These are phyloP conservation scores for Salvia splendens DNA, from an alignment of 257 asterid species.

Conservation along the genomic window DNA sequence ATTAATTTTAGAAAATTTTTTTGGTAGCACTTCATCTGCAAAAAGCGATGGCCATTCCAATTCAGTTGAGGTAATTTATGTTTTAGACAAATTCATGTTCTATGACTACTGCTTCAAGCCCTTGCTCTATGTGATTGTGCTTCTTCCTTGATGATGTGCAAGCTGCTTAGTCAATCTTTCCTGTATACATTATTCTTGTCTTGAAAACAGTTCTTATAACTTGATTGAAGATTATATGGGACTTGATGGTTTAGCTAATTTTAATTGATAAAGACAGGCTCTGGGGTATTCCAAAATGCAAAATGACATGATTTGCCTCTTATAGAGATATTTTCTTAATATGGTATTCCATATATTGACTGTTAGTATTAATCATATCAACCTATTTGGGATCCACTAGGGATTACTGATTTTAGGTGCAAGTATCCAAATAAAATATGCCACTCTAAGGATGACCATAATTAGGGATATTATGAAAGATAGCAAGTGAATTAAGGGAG, in stretches of 20 bases:
- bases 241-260: background rate
- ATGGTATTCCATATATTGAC: background rate
- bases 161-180: background rate
- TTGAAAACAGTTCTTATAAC: background rate
- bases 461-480: background rate
- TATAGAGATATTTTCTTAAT: background rate
- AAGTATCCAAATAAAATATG: background rate
- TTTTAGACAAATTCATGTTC: slow-evolving; percentile 14
- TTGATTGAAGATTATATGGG: background rate
- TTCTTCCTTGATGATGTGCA: background rate
- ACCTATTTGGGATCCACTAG: background rate
- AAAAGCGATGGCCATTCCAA: slow-evolving; percentile 42
- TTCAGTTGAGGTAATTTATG: slow-evolving; percentile 49
- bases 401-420: background rate
- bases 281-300: background rate
- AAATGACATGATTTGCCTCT: background rate
- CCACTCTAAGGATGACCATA: background rate
- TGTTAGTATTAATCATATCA: background rate
- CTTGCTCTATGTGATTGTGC: slow-evolving; percentile 18
- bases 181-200: background rate
- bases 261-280: slow-evolving; percentile 1
- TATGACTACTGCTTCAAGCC: background rate
- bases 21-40: slow-evolving; percentile 54
- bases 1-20: slow-evolving; percentile 59
- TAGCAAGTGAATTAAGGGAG: no score